Percentiles rank a stretch among this genome's conserved stretches.
phyloP scores from a whole-genome alignment of 345 rosid species.

The Alliaria petiolata region DNA sequence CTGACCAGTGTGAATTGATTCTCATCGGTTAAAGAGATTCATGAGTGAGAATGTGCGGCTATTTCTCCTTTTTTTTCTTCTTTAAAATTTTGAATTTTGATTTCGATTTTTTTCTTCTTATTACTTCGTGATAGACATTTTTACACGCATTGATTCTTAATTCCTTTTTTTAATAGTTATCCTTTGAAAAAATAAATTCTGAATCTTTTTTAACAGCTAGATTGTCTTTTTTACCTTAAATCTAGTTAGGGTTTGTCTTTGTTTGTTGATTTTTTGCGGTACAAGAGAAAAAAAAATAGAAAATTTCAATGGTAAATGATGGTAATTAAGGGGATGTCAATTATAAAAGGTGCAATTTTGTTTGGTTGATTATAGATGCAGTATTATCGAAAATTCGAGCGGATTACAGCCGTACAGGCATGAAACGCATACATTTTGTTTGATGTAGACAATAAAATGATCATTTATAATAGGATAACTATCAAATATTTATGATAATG shows the following conservation, averaged over 20 bases:
- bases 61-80: background rate
- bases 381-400: no score
- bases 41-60: background rate
- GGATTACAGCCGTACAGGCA: no score
- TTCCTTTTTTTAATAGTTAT: no score
- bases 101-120: background rate
- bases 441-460: no score
- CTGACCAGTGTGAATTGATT: constrained; percentile 69
- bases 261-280: background rate
- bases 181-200: no score
- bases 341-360: no score
- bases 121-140: background rate
- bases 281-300: no score
- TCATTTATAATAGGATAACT: no score
- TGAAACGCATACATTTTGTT: no score
- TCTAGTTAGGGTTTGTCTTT: background rate
- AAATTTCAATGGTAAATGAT: background rate
- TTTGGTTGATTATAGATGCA: no score
- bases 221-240: background rate
- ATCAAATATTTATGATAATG: no score
- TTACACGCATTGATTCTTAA: background rate
- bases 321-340: background rate
- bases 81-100: no score
- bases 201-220: background rate
- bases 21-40: background rate